Evolutionary conservation across 2,329 filamentous ascomycete genomes (phyloP).

Genomic region (Phoma sp.): DNA sequence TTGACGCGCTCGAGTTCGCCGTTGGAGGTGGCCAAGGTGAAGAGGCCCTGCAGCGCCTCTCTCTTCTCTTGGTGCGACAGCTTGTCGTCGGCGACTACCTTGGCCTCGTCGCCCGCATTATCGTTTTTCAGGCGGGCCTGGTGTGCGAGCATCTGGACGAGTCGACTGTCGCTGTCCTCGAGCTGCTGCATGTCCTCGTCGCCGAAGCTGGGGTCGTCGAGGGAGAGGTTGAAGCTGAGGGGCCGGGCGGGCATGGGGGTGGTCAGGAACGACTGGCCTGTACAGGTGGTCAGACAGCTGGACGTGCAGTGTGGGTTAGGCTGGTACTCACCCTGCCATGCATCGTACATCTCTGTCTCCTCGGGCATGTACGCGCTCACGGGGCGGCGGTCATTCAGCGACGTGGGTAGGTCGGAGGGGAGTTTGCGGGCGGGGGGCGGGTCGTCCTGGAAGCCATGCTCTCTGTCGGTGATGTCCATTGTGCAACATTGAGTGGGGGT

Average conservation of each 20-base stretch:
- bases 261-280: conserved; percentile 93
- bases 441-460: conserved; percentile 45
- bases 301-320: not conserved
- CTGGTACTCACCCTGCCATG: conserved; percentile 84
- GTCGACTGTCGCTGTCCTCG: conserved; percentile 81
- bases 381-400: conserved; percentile 84
- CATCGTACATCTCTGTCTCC: conserved; percentile 98
- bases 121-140: conserved; percentile 85
- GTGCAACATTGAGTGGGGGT: conserved; percentile 34
- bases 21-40: conserved; percentile 97
- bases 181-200: conserved; percentile 64
- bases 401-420: conserved; percentile 86
- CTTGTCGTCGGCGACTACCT: conserved; percentile 75
- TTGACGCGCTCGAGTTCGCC: conserved; percentile 84
- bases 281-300: conserved; percentile 2
- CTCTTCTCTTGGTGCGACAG: conserved; percentile 79
- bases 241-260: conserved; percentile 84
- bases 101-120: conserved; percentile 74
- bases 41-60: conserved; percentile 79
- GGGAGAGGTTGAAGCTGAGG: conserved; percentile 81
- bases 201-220: conserved; percentile 79
- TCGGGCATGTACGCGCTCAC: conserved; percentile 66
- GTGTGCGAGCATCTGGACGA: conserved; percentile 95
- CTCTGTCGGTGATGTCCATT: conserved; percentile 45
- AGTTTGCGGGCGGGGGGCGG: conserved; percentile 57